Evolutionary conservation across 345 rosid species (phyloP), one percentile per base, ranked within the genome.

Genomic region (Syzygium grande): DNA sequence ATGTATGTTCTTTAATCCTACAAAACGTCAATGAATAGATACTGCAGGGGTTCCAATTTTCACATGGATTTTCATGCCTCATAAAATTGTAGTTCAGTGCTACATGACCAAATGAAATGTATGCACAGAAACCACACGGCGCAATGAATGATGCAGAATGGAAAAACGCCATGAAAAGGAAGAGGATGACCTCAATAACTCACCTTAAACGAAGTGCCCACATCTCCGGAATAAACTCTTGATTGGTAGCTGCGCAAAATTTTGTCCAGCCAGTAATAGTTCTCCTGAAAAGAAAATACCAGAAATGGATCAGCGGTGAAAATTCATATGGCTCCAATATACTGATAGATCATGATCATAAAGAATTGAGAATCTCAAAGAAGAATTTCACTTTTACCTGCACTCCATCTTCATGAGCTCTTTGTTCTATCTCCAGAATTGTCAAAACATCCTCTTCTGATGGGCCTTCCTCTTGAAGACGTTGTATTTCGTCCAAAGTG

Each of bases 381-480:
- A 87, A 52, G 11, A 58, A 85, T 83, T 85, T 84, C 61, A 73
- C 25, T 73, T 73, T 73, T 22, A 95, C 99, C 98, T 97, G 98
- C 91, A 95, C 87, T 91, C 99, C 98, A 79, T 94, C 96, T 91
- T 97, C 99, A 87, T 96, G 96, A 89, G 98, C 96, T 93, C 98
- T 93, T 93, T 96, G 99, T 90, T 96, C 99, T 46, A 97, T 95
- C 94, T 96, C 98, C 78, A 97, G 95, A 88, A 95, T 92, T 79
- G 97, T 92, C 84, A 91, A 92, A 85, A 96, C 91, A 91, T 96
- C 98, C 90, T 94, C 92, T 78, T 93, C 95, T 29, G 93, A 89
- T 85, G 98, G 95, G 25, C 98, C 99, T 88, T 96, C 95, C 90
- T 92, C 94, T 91, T 94, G 98, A 89, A 97, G 95, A 84, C 90